These are phyloP conservation scores for Kalaharituber pfeilii DNA, from an alignment of 2,329 filamentous ascomycete species.

Conservation along the genomic window DNA sequence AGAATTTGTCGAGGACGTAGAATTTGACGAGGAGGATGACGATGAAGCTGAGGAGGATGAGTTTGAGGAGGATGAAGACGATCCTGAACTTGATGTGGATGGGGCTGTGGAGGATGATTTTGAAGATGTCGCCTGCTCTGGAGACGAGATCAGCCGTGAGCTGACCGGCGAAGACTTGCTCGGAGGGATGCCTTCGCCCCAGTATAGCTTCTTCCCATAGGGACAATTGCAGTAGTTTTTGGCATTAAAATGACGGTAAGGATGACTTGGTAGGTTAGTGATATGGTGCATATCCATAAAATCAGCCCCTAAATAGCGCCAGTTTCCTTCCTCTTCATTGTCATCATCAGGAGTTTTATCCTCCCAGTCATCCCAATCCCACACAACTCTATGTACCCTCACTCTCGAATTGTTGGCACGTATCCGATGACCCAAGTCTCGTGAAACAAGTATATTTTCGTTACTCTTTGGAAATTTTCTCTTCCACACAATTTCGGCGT, in stretches of 20 bases:
- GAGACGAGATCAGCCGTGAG: not conserved
- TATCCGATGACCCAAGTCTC: not conserved
- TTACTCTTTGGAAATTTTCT: not conserved
- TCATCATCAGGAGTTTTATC: not conserved
- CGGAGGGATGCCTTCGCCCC: not conserved
- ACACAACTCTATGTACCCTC: not conserved
- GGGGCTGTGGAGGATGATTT: not conserved
- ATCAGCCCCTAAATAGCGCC: not conserved
- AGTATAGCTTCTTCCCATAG: not conserved
- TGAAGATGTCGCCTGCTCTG: not conserved
- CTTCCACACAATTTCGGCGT: not conserved
- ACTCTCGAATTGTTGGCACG: not conserved
- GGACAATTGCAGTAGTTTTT: constrained; percentile 1
- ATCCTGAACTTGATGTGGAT: not conserved
- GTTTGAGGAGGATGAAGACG: not conserved
- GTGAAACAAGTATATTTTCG: not conserved
- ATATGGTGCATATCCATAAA: not conserved
- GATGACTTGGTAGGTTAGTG: not conserved
- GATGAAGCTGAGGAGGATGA: not conserved
- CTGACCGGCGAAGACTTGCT: not conserved
- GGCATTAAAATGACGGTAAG: not conserved
- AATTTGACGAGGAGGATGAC: not conserved
- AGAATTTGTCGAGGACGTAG: not conserved
- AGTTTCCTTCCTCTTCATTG: not conserved
- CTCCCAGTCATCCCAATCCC: constrained; percentile 1